phyloP scores from a whole-genome alignment of 371 early-diverging fungal genomes.

The Fennellomyces sp. region DNA sequence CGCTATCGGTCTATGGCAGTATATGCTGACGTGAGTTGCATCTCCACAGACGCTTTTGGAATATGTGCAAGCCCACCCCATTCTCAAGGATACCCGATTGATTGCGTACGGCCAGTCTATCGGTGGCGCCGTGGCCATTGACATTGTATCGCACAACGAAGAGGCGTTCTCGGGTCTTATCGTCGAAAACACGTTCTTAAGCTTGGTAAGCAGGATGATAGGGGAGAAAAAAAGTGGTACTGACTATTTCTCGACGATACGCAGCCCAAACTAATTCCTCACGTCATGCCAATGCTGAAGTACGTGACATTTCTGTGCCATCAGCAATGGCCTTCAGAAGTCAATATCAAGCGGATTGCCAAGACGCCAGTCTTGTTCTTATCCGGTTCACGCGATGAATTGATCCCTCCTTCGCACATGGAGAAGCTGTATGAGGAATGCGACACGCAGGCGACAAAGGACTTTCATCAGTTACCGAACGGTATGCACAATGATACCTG shows the following conservation, averaged over 20 bases:
- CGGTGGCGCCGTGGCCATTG: slow-evolving; percentile 97
- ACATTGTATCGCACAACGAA: slow-evolving; percentile 78
- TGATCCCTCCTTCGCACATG: slow-evolving; percentile 93
- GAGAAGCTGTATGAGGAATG: slow-evolving; percentile 63
- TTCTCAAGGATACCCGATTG: slow-evolving; percentile 74
- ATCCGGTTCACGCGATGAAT: slow-evolving; percentile 81
- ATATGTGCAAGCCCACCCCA: slow-evolving; percentile 73
- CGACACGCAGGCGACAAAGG: slow-evolving; percentile 52
- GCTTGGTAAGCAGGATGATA: slow-evolving; percentile 60
- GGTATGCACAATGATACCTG: slow-evolving; percentile 95
- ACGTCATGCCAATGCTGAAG: slow-evolving; percentile 77
- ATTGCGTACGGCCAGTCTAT: slow-evolving; percentile 95
- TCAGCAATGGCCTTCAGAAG: slow-evolving; percentile 89
- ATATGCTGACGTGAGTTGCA: too few relatives aligned
- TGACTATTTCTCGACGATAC: too few relatives aligned
- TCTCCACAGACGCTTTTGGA: slow-evolving; percentile 79
- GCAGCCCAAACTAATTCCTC: slow-evolving; percentile 86
- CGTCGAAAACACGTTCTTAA: slow-evolving; percentile 95
- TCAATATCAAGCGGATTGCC: slow-evolving; percentile 67
- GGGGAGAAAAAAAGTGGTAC: neutral
- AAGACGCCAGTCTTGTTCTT: slow-evolving; percentile 85
- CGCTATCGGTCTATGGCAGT: too few relatives aligned
- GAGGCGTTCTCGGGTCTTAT: slow-evolving; percentile 81
- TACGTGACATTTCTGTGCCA: slow-evolving; percentile 81
- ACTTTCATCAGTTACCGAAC: slow-evolving; percentile 63